Evolutionary conservation across 495 filamentous ascomycete genomes (phyloP), one percentile per base, ranked within the genome.

Genomic region (Amniculicola lignicola): DNA sequence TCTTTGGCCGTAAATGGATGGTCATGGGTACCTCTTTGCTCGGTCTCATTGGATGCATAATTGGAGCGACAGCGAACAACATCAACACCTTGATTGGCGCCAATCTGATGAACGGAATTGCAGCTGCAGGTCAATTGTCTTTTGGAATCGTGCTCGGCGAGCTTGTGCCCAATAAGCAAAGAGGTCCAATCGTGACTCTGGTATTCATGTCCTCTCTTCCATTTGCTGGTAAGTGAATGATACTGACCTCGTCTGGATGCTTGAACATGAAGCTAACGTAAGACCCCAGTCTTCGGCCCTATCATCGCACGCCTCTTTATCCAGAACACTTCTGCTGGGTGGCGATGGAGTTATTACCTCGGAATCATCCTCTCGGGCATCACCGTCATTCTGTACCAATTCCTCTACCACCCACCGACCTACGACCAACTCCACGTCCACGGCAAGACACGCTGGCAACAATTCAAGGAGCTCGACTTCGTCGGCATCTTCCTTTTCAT

Each of bases 281-380:
- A 42, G 4, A 39, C n/a, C 12, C 3, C 36, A 54, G 61, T 64
- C 15, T 70, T 70, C 46, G 67, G 67, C 3, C 65, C 65, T 14
- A 55, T 67, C 29, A 68, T 70, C 27, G 67, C 67, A 9, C 57
- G 58, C 16, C 36, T 40, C 0, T 65, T 70, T 47, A 64, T 68
- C 47, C 1, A 23, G 1, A 45, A 64, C 28, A 70, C 67, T 1
- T 33, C 42, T 5, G 38, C 57, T 1, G 60, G 63, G 10, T 70
- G 67, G 88, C 59, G 84, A 75, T 59, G 82, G 87, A 37, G 84
- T 77, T 69, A 95, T 88, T 69, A 95, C 90, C 54, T 92, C 82
- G 44, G 94, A 79, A 56, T 87, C 79, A 24, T 80, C 75, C 23
- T 82, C 72, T 19, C 72, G 62, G 49, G 62, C 53, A 51, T 72